These are phyloP conservation scores for Populus hybrid DNA, from an alignment of 441 rosid genomes.

Conservation along the genomic window DNA sequence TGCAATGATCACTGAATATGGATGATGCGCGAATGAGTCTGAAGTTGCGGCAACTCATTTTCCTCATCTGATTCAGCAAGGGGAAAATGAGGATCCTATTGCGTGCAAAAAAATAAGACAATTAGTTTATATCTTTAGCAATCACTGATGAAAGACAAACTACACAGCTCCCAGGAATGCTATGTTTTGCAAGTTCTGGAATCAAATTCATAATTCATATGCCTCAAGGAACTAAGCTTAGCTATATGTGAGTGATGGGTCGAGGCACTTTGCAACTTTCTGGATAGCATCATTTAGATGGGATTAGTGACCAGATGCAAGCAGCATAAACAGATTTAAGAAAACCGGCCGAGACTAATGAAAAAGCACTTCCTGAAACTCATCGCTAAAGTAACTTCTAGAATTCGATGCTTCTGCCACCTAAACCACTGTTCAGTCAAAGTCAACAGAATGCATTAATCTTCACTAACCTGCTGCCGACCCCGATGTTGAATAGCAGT, in stretches of 20 bases:
- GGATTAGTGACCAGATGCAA: not conserved
- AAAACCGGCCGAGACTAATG: not conserved
- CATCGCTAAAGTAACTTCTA: not conserved
- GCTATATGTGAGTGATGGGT: not conserved
- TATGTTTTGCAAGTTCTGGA: not conserved
- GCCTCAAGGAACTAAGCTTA: not conserved
- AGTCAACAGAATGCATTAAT: not conserved
- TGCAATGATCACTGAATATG: conserved; percentile 16
- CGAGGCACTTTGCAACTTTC: not conserved
- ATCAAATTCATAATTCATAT: not conserved
- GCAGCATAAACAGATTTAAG: not conserved
- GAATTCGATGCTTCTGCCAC: not conserved
- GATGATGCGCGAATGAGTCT: conserved; percentile 23
- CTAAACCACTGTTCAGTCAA: not conserved
- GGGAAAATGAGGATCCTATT: conserved; percentile 30
- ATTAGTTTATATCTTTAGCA: too few species aligned
- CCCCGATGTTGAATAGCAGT: conserved; percentile 45
- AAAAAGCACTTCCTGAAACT: not conserved
- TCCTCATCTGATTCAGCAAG: conserved; percentile 36
- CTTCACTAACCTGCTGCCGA: conserved; percentile 41
- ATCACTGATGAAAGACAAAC: not conserved
- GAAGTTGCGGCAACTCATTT: conserved; percentile 33
- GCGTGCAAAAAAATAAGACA: not conserved
- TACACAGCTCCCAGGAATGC: not conserved
- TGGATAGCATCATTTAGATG: not conserved